A percentile compares a stretch with the other conserved stretches of the same genome.
Evolutionary conservation across 2,329 filamentous ascomycete genomes (phyloP).

Genomic region (Ophioceras dolichostomum): DNA sequence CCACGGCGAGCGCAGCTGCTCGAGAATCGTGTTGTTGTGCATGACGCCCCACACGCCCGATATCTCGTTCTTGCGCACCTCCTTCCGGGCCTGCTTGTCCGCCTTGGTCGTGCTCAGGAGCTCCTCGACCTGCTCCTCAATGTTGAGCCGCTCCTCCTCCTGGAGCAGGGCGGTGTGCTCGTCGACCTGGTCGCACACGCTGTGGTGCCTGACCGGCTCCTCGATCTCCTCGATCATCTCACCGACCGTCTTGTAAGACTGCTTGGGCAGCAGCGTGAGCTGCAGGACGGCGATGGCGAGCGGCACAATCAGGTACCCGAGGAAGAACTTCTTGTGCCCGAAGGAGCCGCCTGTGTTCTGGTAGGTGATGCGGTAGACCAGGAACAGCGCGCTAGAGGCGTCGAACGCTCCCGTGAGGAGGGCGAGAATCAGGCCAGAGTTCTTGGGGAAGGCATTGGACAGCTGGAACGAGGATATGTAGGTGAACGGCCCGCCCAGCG

Average conservation of each 20-base stretch:
- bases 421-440: slow-evolving; percentile 69
- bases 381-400: slow-evolving; percentile 66
- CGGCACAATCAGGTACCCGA: slow-evolving; percentile 60
- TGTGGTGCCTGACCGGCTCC: slow-evolving; percentile 23
- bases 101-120: slow-evolving; percentile 55
- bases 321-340: slow-evolving; percentile 57
- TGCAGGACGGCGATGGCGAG: slow-evolving; percentile 53
- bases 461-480: slow-evolving; percentile 79
- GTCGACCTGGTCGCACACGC: slow-evolving; percentile 38
- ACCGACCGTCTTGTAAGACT: slow-evolving; percentile 74
- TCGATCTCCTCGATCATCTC: slow-evolving; percentile 69
- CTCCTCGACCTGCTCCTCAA: slow-evolving; percentile 58
- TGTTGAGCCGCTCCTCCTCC: slow-evolving; percentile 45
- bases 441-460: slow-evolving; percentile 68
- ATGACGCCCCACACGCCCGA: slow-evolving; percentile 81
- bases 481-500: slow-evolving; percentile 67
- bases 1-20: slow-evolving; percentile 73
- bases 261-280: slow-evolving; percentile 57
- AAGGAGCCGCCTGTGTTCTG: slow-evolving; percentile 38
- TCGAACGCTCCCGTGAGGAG: slow-evolving; percentile 75
- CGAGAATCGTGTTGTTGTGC: slow-evolving; percentile 55
- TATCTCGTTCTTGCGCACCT: slow-evolving; percentile 56
- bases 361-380: slow-evolving; percentile 61
- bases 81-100: slow-evolving; percentile 49
- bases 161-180: slow-evolving; percentile 42